phyloP scores from a whole-genome alignment of 139 green algal genomes.

The Micractinium conductrix region DNA sequence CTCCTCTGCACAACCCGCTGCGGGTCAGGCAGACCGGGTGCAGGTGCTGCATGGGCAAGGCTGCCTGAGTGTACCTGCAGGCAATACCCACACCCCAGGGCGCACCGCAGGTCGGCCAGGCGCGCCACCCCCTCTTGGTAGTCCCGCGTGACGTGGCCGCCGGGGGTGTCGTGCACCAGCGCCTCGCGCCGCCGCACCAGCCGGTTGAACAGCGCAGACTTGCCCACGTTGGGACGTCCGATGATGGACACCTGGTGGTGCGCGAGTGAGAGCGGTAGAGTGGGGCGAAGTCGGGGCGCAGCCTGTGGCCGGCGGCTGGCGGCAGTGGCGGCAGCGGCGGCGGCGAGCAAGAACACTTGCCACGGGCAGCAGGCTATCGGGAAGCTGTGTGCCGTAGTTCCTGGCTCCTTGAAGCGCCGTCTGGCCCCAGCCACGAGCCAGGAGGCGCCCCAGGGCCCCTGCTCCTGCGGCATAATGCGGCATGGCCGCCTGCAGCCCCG shows the following conservation, averaged over 20 bases:
- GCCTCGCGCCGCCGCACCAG: slow-evolving; percentile 67
- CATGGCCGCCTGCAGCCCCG: too few species aligned
- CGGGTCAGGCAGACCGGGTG: too few species aligned
- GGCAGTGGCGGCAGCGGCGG: slow-evolving; percentile 2
- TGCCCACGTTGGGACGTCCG: slow-evolving; percentile 91
- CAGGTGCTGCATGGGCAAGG: too few species aligned
- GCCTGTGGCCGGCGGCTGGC: background rate
- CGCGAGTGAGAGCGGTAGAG: background rate
- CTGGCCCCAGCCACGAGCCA: background rate
- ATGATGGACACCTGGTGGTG: slow-evolving; percentile 74
- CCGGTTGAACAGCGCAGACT: slow-evolving; percentile 92
- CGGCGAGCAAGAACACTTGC: too few species aligned
- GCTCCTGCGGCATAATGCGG: too few species aligned
- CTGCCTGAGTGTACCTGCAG: too few species aligned
- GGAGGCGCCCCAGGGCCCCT: background rate
- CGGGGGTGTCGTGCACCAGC: slow-evolving; percentile 90
- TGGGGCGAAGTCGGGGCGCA: background rate
- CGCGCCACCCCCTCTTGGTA: slow-evolving; percentile 77
- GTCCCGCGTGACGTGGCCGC: slow-evolving; percentile 93
- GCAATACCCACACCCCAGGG: too few species aligned
- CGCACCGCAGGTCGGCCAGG: slow-evolving; percentile 80
- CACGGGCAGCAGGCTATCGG: slow-evolving; percentile 41
- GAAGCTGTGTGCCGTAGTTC: slow-evolving; percentile 21
- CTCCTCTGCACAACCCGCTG: too few species aligned
- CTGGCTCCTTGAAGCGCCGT: background rate